These are phyloP conservation scores for Irineochytrium annulatum DNA, from an alignment of 192 early-diverging fungal genomes.

Conservation along the genomic window DNA sequence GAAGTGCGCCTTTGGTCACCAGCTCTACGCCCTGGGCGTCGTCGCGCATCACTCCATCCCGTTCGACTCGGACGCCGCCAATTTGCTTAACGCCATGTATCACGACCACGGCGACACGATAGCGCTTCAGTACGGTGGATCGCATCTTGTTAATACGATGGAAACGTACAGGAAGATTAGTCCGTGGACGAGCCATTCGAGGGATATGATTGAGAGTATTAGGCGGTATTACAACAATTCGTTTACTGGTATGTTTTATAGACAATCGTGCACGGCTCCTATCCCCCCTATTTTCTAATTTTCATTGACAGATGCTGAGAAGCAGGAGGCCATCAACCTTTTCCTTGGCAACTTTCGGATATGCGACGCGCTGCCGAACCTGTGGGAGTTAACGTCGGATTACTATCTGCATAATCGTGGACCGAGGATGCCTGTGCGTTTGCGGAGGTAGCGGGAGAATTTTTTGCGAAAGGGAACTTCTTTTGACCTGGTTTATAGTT, in stretches of 20 bases:
- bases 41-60: constrained; percentile 71
- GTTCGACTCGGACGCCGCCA: constrained; percentile 90
- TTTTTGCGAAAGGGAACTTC: background rate
- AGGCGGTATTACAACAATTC: constrained; percentile 90
- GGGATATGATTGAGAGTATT: constrained; percentile 95
- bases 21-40: constrained; percentile 84
- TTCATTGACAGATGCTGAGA: constrained; percentile 74
- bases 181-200: constrained; percentile 88
- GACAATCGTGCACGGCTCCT: background rate
- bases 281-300: constrained; percentile 2
- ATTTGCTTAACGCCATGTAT: constrained; percentile 95
- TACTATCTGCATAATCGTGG: constrained; percentile 73
- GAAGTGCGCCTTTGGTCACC: constrained; percentile 88
- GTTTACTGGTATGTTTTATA: constrained; percentile 62
- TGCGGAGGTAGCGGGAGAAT: constrained; percentile 44
- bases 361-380: constrained; percentile 15
- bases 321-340: constrained; percentile 89
- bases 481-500: constrained; percentile 12
- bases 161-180: constrained; percentile 94
- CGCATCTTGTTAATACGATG: constrained; percentile 96
- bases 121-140: constrained; percentile 83
- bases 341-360: constrained; percentile 74
- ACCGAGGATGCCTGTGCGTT: constrained; percentile 37
- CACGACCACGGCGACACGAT: constrained; percentile 98
- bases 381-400: constrained; percentile 79